Evolutionary conservation across 306 rosid genomes (phyloP).

Genomic region (Prunus salicina): DNA sequence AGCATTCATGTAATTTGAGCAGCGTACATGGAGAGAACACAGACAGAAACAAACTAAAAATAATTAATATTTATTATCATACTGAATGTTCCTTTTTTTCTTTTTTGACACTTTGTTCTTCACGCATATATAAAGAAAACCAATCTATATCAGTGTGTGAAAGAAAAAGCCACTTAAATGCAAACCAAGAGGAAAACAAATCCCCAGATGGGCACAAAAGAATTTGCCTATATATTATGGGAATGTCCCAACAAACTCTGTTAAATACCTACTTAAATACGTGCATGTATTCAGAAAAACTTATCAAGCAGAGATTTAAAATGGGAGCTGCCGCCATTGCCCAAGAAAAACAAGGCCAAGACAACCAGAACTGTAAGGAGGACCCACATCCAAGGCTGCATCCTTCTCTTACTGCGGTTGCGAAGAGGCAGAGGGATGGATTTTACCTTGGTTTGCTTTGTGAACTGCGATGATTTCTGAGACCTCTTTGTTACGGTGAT

Average conservation of each 20-base stretch:
- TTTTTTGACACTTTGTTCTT: background rate
- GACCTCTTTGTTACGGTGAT: constrained; percentile 40
- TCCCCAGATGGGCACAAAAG: constrained; percentile 34
- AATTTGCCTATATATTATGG: constrained; percentile 52
- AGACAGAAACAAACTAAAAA: background rate
- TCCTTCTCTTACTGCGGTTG: constrained; percentile 65
- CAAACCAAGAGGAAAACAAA: constrained; percentile 40
- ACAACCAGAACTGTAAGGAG: constrained; percentile 28
- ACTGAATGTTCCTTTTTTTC: background rate
- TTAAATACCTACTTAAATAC: constrained; percentile 27
- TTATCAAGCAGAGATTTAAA: constrained; percentile 34
- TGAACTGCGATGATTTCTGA: constrained; percentile 49
- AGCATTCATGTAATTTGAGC: background rate
- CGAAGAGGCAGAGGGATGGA: constrained; percentile 65
- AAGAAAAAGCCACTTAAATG: constrained; percentile 13
- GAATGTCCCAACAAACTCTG: constrained; percentile 39
- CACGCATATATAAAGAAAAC: background rate
- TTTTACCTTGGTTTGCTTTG: constrained; percentile 53
- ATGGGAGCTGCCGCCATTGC: constrained; percentile 35
- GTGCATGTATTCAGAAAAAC: constrained; percentile 43
- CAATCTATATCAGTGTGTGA: constrained; percentile 7
- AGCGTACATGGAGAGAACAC: background rate
- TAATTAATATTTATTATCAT: constrained; percentile 4
- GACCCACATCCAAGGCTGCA: constrained; percentile 85
- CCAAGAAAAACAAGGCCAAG: constrained; percentile 48